Percentiles rank a stretch among this genome's conserved stretches.
These are phyloP conservation scores for Solanum tarapatanum DNA, from an alignment of 257 asterid species.

Conservation along the genomic window DNA sequence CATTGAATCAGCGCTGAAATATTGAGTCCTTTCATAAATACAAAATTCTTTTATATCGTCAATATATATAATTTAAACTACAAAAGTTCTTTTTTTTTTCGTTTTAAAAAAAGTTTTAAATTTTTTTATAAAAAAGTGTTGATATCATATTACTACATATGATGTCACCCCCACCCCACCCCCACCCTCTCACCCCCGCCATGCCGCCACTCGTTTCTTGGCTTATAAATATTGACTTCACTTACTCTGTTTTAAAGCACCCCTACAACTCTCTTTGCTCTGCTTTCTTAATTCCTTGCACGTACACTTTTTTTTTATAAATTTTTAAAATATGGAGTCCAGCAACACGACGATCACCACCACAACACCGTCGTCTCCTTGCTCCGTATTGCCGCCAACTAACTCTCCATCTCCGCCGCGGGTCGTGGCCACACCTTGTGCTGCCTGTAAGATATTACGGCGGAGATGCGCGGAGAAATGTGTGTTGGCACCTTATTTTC, in stretches of 20 bases:
- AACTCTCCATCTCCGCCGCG: conserved; percentile 15
- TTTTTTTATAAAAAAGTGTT: not conserved
- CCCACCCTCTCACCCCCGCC: not conserved
- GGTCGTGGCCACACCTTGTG: conserved; percentile 53
- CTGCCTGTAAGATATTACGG: conserved; percentile 67
- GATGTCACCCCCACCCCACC: not conserved
- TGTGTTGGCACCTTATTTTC: conserved; percentile 71
- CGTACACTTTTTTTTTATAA: not conserved
- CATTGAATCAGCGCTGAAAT: not conserved
- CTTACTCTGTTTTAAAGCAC: not conserved
- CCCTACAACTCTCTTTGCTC: not conserved
- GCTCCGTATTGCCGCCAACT: conserved; percentile 17
- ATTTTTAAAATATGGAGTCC: not conserved
- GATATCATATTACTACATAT: not conserved
- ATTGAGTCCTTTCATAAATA: not conserved
- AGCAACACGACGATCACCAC: not conserved
- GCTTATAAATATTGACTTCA: conserved; percentile 11
- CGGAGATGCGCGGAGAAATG: conserved; percentile 67
- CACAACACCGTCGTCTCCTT: conserved; percentile 15
- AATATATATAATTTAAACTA: not conserved
- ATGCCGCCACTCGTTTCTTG: not conserved
- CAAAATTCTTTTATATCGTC: not conserved
- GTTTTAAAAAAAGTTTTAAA: no score
- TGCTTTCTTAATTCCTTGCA: not conserved
- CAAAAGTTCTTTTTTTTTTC: not conserved